Conservation (phyloP, 108 stramenopile genomes). For the Nitzschia sp. region DNA sequence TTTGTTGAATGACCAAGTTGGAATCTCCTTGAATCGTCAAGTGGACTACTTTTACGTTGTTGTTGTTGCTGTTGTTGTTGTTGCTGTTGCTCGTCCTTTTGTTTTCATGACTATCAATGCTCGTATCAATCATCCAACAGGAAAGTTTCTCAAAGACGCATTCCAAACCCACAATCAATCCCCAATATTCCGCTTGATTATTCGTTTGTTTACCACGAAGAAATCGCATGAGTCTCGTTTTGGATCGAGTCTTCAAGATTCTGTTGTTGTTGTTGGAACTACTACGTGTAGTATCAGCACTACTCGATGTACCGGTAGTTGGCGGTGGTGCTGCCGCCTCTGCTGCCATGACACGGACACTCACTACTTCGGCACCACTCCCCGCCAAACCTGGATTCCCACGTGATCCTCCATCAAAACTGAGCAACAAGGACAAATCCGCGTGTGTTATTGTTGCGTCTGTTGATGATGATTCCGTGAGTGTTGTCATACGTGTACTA, state of each 20-base stretch:
- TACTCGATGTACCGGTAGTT: not conserved
- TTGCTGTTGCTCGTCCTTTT: not conserved
- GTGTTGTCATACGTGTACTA: not conserved
- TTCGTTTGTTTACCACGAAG: slow-evolving; percentile 60
- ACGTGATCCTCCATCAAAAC: slow-evolving; percentile 84
- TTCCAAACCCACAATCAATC: slow-evolving; percentile 42
- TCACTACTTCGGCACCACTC: slow-evolving; percentile 54
- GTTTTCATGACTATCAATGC: not conserved
- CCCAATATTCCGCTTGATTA: slow-evolving; percentile 82
- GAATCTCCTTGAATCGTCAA: slow-evolving; percentile 66
- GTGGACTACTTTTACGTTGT: not conserved
- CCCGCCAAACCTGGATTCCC: slow-evolving; percentile 89
- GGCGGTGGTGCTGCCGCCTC: not conserved
- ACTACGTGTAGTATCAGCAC: not conserved
- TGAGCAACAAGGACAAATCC: slow-evolving; percentile 32
- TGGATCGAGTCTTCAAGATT: slow-evolving; percentile 7
- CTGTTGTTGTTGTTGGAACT: not conserved
- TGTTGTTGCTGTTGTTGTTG: not conserved
- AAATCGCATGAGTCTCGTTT: slow-evolving; percentile 1
- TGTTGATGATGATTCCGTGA: slow-evolving; percentile 2
- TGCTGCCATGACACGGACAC: not conserved
- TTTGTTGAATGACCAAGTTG: slow-evolving; percentile 74
- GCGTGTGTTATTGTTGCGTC: not conserved
- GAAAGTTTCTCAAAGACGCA: not conserved
- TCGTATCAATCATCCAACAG: too few species aligned